Percentiles rank a stretch among this genome's conserved stretches.
Evolutionary conservation across 306 rosid genomes (phyloP).

Genomic region (Gleditsia sinensis): DNA sequence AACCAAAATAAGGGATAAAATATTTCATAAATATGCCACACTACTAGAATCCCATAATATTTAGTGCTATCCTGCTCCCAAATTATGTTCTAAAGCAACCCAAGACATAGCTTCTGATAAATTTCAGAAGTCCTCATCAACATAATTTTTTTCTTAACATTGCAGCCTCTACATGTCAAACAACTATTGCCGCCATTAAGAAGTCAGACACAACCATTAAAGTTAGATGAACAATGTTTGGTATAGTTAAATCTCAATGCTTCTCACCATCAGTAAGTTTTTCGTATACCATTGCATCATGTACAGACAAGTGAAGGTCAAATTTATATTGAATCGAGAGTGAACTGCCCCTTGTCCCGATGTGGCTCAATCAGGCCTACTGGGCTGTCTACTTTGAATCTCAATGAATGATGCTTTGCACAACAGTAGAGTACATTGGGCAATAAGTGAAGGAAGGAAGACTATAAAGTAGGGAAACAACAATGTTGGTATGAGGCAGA

Average conservation of each 20-base stretch:
- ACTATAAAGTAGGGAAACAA: neutral
- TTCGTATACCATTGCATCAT: too few species aligned
- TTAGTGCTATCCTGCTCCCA: neutral
- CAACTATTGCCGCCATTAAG: neutral
- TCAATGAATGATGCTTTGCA: neutral
- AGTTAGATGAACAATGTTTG: too few species aligned
- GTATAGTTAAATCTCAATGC: too few species aligned
- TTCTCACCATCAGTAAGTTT: too few species aligned
- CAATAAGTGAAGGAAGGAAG: neutral
- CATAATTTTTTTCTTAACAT: neutral
- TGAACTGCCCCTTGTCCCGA: neutral
- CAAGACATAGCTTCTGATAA: neutral
- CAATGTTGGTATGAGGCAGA: neutral
- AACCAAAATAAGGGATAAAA: neutral
- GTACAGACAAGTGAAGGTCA: too few species aligned
- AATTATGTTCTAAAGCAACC: neutral
- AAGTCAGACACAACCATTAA: too few species aligned
- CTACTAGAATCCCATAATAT: slow-evolving; percentile 1
- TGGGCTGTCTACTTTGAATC: slow-evolving; percentile 1
- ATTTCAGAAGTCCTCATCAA: neutral
- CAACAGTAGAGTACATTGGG: neutral
- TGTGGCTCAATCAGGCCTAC: neutral
- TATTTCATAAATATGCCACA: neutral
- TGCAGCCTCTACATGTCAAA: too few species aligned
- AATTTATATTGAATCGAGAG: too few species aligned